A percentile compares a stretch with the other conserved stretches of the same genome.
These are phyloP conservation scores for Venturia oleaginea DNA, from an alignment of 2,329 filamentous ascomycete genomes.

Conservation along the genomic window DNA sequence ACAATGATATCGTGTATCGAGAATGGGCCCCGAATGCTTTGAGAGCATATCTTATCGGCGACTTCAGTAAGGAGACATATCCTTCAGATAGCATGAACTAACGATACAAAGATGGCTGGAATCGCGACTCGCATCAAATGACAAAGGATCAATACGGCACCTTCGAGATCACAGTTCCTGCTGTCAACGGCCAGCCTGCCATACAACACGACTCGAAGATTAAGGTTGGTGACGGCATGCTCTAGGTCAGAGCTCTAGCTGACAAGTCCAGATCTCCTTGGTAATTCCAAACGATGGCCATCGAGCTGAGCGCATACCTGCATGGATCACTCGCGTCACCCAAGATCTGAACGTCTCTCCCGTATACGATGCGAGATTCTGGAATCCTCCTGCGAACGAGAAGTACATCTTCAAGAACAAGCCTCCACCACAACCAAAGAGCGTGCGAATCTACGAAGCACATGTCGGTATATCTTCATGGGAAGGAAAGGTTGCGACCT, in stretches of 20 bases:
- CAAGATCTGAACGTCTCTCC: slow-evolving; percentile 86
- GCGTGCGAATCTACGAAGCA: slow-evolving; percentile 93
- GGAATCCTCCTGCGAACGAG: slow-evolving; percentile 76
- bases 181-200: slow-evolving; percentile 61
- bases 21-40: slow-evolving; percentile 94
- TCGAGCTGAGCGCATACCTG: slow-evolving; percentile 76
- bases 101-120: slow-evolving; percentile 63
- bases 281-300: slow-evolving; percentile 65
- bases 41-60: slow-evolving; percentile 78
- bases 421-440: slow-evolving; percentile 72
- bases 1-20: slow-evolving; percentile 81
- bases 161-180: slow-evolving; percentile 72
- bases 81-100: slow-evolving; percentile 11
- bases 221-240: slow-evolving; percentile 54
- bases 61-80: slow-evolving; percentile 63
- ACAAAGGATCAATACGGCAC: slow-evolving; percentile 75
- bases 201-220: slow-evolving; percentile 93
- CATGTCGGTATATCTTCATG: slow-evolving; percentile 95
- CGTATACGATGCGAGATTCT: slow-evolving; percentile 90
- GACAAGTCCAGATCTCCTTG: slow-evolving; percentile 61
- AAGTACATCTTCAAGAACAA: slow-evolving; percentile 77
- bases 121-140: slow-evolving; percentile 76
- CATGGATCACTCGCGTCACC: slow-evolving; percentile 96
- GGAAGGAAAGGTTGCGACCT: slow-evolving; percentile 79
- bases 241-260: background rate